Base-by-base conservation (phyloP, 169 alveolate genomes). In the Plasmodium ovale region DNA sequence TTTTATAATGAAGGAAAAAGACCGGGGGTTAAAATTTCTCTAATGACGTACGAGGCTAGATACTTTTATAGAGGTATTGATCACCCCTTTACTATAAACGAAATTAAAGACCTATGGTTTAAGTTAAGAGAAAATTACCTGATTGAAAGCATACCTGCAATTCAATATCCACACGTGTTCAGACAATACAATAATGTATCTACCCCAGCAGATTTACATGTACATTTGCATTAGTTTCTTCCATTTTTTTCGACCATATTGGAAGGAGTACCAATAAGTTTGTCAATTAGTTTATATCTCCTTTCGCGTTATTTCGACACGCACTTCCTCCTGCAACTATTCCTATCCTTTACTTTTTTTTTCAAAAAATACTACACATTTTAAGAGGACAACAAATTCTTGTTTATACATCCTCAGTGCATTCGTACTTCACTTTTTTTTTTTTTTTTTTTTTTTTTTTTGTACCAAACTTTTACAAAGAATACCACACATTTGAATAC, bases 101-200 rank as follows among this genome's bases (percentile, higher is more conserved):
- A 96, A 65, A 79, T 94, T 33, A 96, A 96, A 87, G 98, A 96
- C 71, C 92, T 87, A 53, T 91, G 94, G 77, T 96, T 92, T 87
- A 96, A 96, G 51, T 73, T 96, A 23, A 87, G 91, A 65, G 98
- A 96, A 65, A 94, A 95, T 70, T 96, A 95, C 74, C 64, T 95
- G 21, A 93, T 96, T 19, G 96, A 94, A 68, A 90, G 92, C 44
- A 93, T 94, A 35, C 96, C 96, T 0, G 98, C 97, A 6, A 92
- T 96, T 33, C 98, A 96, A 62, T 96, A 93, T 87, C 98, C 98
- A 23, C 92, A 94, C 82, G 98, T 96, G 64, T 95, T 94, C 91
- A 88, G 97, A 65, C 97, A 96, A 54, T 92, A 92, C 59, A 87
- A 92, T 49, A 94, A 94, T 19, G 95, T 94, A 31, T 87, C 91